These are phyloP conservation scores for Tetrapyrgos nigripes DNA, from an alignment of 1,284 basidiomycete species.

Conservation along the genomic window DNA sequence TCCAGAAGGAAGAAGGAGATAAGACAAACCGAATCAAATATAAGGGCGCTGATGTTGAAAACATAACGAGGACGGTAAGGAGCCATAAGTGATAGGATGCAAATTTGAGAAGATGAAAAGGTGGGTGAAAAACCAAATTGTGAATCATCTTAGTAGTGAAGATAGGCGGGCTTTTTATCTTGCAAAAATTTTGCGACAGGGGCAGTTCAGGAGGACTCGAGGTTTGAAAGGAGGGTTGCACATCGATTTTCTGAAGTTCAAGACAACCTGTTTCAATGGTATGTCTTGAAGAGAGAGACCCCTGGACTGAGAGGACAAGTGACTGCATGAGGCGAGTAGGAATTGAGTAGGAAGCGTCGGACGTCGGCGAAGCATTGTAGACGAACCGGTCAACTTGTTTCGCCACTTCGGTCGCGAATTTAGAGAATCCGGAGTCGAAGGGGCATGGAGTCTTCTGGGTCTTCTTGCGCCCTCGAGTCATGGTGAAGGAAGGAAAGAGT, in stretches of 20 bases:
- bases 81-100: background rate
- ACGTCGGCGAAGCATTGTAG: no score
- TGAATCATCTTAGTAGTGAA: background rate
- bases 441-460: no score
- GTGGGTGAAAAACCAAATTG: background rate
- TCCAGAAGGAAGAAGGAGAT: background rate
- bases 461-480: no score
- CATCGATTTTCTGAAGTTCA: background rate
- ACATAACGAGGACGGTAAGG: slow-evolving; percentile 20
- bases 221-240: background rate
- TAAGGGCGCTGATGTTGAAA: slow-evolving; percentile 65
- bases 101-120: background rate
- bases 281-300: no score
- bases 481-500: no score
- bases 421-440: no score
- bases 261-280: no score
- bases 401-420: no score
- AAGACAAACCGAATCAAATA: slow-evolving; percentile 75
- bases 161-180: background rate
- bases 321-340: no score
- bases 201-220: background rate
- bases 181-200: background rate
- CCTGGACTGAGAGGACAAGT: no score
- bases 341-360: no score
- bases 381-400: no score